Conservation (phyloP, 306 rosid species). For the Cucumis cinereus region DNA sequence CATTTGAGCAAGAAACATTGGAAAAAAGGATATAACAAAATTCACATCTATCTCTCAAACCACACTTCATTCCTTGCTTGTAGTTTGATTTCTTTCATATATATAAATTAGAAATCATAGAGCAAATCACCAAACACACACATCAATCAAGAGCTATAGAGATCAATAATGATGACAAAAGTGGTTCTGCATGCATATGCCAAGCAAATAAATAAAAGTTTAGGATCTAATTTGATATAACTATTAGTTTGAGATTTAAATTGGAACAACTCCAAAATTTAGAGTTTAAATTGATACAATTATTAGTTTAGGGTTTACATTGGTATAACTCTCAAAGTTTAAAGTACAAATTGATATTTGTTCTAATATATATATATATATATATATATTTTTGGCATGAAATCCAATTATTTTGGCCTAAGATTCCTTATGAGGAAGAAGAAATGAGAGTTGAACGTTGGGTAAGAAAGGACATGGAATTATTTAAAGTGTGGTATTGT, state of each 20-base stretch:
- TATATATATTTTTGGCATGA: not conserved
- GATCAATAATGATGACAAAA: not conserved
- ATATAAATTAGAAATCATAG: not conserved
- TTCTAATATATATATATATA: too few relatives aligned
- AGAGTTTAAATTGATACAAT: too few relatives aligned
- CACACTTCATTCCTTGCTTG: not conserved
- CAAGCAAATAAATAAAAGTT: not conserved
- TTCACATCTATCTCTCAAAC: not conserved
- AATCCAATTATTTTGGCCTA: not conserved
- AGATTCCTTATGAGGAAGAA: not conserved
- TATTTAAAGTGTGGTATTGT: not conserved
- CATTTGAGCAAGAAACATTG: slow-evolving; percentile 97
- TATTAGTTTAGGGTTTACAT: too few relatives aligned
- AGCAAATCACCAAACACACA: not conserved
- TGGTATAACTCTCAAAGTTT: too few relatives aligned
- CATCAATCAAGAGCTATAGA: not conserved
- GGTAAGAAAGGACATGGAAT: slow-evolving; percentile 6
- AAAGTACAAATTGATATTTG: too few relatives aligned
- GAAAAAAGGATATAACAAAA: slow-evolving; percentile 6
- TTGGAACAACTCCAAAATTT: too few relatives aligned
- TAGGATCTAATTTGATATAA: too few relatives aligned
- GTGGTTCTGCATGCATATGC: not conserved
- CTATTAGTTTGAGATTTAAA: too few relatives aligned
- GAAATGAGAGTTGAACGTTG: not conserved
- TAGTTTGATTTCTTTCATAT: not conserved